Conservation (phyloP, 768 basidiomycete genomes). For the Lentinula boryana region DNA sequence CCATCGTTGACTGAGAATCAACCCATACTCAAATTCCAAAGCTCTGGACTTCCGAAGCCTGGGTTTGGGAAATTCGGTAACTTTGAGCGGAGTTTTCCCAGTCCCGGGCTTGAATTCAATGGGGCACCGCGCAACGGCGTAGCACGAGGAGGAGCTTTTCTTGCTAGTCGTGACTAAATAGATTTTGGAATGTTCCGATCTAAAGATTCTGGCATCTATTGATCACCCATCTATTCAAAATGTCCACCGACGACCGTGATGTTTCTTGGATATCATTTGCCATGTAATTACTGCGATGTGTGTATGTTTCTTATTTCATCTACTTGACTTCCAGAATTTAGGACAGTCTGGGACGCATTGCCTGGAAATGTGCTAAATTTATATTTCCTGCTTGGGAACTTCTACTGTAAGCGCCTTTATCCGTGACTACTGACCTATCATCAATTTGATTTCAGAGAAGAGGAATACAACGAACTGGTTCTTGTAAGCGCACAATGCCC, state of each 20-base stretch:
- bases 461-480: too few species aligned
- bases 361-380: too few species aligned
- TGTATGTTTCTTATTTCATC: too few species aligned
- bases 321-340: too few species aligned
- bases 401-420: too few species aligned
- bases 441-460: too few species aligned
- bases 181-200: not conserved
- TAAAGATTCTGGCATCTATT: not conserved
- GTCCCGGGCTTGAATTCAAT: not conserved
- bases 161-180: not conserved
- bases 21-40: not conserved
- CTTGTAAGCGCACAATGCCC: too few species aligned
- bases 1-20: conserved; percentile 2
- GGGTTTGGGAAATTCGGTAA: not conserved
- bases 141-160: not conserved
- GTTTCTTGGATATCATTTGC: not conserved
- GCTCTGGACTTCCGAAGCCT: not conserved
- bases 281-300: too few species aligned
- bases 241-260: not conserved
- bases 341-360: too few species aligned
- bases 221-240: too few species aligned
- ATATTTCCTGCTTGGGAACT: too few species aligned
- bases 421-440: too few species aligned
- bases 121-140: not conserved
- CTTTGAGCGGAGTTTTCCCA: not conserved